Evolutionary conservation across 257 asterid genomes (phyloP).

Genomic region (Nyctanthes arbortristis): DNA sequence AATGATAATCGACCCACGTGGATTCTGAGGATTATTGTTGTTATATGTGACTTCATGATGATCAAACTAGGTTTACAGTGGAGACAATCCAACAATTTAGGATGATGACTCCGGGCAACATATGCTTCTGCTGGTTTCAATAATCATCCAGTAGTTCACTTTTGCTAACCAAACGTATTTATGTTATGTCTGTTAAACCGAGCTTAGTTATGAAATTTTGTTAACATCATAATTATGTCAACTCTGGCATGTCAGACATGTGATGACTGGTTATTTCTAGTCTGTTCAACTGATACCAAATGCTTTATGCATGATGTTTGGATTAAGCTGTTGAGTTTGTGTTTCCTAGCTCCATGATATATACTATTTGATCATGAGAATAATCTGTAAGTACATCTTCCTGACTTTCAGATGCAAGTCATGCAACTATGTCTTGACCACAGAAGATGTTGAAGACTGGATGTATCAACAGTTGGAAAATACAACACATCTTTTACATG

Average conservation of each 20-base stretch:
- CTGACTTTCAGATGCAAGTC: slow-evolving; percentile 65
- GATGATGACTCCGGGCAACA: not conserved
- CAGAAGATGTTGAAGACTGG: slow-evolving; percentile 94
- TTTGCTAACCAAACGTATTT: no score
- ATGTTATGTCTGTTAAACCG: no score
- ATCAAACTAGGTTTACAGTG: no score
- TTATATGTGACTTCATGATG: no score
- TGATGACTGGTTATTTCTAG: not conserved
- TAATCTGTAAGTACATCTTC: not conserved
- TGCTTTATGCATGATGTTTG: no score
- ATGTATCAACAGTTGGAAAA: slow-evolving; percentile 87
- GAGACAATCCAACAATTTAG: not conserved
- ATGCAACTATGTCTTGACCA: slow-evolving; percentile 74
- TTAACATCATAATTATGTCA: not conserved
- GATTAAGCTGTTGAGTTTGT: not conserved
- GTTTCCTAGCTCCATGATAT: not conserved
- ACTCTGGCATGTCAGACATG: not conserved
- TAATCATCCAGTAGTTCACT: not conserved
- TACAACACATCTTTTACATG: slow-evolving; percentile 85
- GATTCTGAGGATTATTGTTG: not conserved
- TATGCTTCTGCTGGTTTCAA: not conserved
- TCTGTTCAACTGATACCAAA: not conserved
- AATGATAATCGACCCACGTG: not conserved
- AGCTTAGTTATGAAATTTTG: not conserved
- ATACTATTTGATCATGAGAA: not conserved